Evolutionary conservation across 73 alveolate species (phyloP), one percentile per base, ranked within the genome.

Genomic region (Stentor roeselii): DNA sequence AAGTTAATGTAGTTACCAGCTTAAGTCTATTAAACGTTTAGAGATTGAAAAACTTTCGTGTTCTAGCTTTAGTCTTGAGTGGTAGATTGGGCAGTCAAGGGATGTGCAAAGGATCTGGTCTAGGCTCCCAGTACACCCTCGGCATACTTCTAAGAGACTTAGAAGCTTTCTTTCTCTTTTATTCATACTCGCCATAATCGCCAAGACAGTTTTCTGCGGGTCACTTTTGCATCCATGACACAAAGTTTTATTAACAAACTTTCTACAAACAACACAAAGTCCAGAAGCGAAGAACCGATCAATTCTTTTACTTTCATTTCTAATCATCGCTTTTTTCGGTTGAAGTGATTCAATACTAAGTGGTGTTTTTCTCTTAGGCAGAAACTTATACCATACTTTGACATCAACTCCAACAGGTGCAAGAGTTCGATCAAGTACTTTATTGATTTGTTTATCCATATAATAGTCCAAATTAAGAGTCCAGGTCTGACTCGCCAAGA

Each of bases 391-490:
- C 42, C 80, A 67, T 85, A 93, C 98, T 76, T 89, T 89, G 76
- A 94, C 91, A 77, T 94, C 96, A 3, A 95, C 90, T 74, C 95
- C 98, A 36, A 95, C 87, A 42, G 94, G 91, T 32, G 90, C 95
- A 75, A 96, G 89, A 42, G 94, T 86, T 84, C 99, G 82, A 27
- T 96, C 96, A 1, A 96, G 82, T 0, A 97, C 97, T 60, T 94
- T 91, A 84, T 94, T 94, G 39, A 96, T 91, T 39, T 87, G 38
- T 90, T 90, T 92, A 27, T 86, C 89, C 35, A 95, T 95, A 83
- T 95, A 96, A 89, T 96, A 95, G 42, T 86, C 78, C 27, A 93
- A 75, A 84, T 96, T 92, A 42, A 96, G 82, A 36, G 92, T 61
- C 59, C 85, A 89, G 77, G 75, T 86, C 50, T 60, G 88, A 83